Evolutionary conservation across 164 flowering plant species (phyloP), one percentile per base, ranked within the genome.

Genomic region (Sedum album): DNA sequence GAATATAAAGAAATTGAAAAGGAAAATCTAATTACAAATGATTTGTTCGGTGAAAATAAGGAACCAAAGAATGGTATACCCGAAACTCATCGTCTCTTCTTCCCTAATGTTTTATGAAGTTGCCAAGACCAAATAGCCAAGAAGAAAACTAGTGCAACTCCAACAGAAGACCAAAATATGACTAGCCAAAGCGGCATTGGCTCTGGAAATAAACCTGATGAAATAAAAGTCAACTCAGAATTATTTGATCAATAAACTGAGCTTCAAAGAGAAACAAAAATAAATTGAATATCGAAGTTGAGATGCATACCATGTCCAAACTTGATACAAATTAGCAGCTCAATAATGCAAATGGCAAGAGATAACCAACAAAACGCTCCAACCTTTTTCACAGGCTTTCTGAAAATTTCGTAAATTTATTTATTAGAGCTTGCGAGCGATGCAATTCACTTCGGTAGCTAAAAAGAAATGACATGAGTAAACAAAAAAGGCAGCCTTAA

Each of bases 291-390:
- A 51, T 60, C 30, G 18, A 15, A 1, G 5, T n/a, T 18, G 38
- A 69, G 30, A 63, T 33, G 30, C 33, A 70, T 76, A 94, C 99
- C 99, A 76, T 86, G 89, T 71, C 99, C 97, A 81, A 92, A 92
- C 82, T 95, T 95, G 83, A 90, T 88, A 73, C 99, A 95, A 38
- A 92, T 90, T 66, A 95, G 97, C 68, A 95, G 94, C 67, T 95
- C 99, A 36, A 95, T 82, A 21, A 95, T 90, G 85, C 99, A 92
- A 31, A 95, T 90, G 17, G 96, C 99, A 65, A 95, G 80, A 7
- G 97, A 90, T 38, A 92, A 88, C 99, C 99, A 95, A 67, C 97
- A 93, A 71, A 90, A 88, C 17, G 97, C 86, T 60, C 99, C 99
- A 25, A 95, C 88, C 75, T 94, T 76, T 80, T 95, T 79, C 68